Conservation (phyloP, 2,329 filamentous ascomycete genomes). For the Aspergillus ibericus region DNA sequence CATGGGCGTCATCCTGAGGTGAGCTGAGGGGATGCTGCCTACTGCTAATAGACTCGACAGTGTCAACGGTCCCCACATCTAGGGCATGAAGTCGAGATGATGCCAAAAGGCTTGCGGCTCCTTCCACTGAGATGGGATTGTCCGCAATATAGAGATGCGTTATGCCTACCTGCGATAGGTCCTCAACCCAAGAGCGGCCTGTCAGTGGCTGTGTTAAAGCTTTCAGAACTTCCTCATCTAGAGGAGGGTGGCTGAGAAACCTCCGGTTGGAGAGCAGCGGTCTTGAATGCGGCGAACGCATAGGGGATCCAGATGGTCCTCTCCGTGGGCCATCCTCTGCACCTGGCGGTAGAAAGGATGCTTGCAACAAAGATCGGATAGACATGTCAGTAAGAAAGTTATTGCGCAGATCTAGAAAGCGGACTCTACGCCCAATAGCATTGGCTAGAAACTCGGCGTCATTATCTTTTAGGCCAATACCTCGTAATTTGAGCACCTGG, state of each 20-base stretch:
- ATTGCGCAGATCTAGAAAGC: conserved; percentile 58
- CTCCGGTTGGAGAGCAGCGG: conserved; percentile 10
- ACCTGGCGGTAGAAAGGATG: conserved; percentile 46
- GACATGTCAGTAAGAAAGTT: conserved; percentile 59
- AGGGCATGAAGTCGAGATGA: conserved; percentile 56
- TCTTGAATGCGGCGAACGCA: neutral
- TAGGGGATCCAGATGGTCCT: neutral
- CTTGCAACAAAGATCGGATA: conserved; percentile 52
- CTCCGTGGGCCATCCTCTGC: conserved; percentile 1
- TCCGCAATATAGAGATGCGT: conserved; percentile 61
- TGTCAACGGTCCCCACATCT: conserved; percentile 54
- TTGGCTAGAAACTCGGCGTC: conserved; percentile 55
- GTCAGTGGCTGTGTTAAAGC: conserved; percentile 52
- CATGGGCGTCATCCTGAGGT: conserved; percentile 14
- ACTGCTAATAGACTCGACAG: conserved; percentile 28
- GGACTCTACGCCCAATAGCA: conserved; percentile 53
- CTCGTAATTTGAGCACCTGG: conserved; percentile 58
- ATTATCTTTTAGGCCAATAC: conserved; percentile 54
- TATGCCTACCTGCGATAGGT: conserved; percentile 55
- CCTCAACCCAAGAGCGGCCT: conserved; percentile 56
- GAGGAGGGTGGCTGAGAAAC: conserved; percentile 28
- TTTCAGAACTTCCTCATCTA: conserved; percentile 52
- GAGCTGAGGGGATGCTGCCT: conserved; percentile 12
- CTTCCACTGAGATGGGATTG: conserved; percentile 58
- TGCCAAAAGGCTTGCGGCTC: conserved; percentile 53